A percentile compares a stretch with the other conserved stretches of the same genome.
phyloP scores from a whole-genome alignment of 805 yeast genomes.

The Schizosaccharomyces lindneri region DNA sequence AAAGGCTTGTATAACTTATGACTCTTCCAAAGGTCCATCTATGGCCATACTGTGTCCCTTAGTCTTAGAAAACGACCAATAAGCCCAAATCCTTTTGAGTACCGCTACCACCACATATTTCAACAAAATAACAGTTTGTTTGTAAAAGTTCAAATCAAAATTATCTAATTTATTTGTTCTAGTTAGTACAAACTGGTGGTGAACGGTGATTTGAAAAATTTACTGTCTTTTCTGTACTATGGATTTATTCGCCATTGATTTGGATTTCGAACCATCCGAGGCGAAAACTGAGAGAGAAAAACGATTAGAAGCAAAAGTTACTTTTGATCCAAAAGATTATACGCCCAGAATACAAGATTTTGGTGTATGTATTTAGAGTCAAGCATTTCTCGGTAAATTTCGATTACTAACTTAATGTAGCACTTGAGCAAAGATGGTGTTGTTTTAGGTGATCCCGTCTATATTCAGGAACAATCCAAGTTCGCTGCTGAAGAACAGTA shows the following conservation, averaged over 20 bases:
- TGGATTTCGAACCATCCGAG: not conserved
- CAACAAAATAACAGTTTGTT: too few relatives aligned
- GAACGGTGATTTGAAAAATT: conserved; percentile 62
- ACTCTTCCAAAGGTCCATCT: too few relatives aligned
- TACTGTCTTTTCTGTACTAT: conserved; percentile 53
- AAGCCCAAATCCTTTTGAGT: too few relatives aligned
- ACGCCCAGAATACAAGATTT: not conserved
- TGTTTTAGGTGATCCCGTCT: not conserved
- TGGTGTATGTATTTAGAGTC: not conserved
- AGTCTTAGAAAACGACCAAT: too few relatives aligned
- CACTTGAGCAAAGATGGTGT: not conserved
- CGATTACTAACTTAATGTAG: not conserved
- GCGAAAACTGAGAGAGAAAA: not conserved
- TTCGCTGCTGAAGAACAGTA: conserved; percentile 1
- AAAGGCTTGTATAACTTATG: too few relatives aligned
- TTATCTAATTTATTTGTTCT: conserved; percentile 39
- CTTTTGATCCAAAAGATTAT: not conserved
- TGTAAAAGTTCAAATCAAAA: too few relatives aligned
- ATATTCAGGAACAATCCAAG: not conserved
- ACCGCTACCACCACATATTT: too few relatives aligned
- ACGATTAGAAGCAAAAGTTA: not conserved
- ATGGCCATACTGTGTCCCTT: too few relatives aligned
- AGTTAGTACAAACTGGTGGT: conserved; percentile 67
- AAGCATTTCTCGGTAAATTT: not conserved
- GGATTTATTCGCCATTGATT: not conserved